These are phyloP conservation scores for Trametes pubescens DNA, from an alignment of 1,284 basidiomycete species.

Conservation along the genomic window DNA sequence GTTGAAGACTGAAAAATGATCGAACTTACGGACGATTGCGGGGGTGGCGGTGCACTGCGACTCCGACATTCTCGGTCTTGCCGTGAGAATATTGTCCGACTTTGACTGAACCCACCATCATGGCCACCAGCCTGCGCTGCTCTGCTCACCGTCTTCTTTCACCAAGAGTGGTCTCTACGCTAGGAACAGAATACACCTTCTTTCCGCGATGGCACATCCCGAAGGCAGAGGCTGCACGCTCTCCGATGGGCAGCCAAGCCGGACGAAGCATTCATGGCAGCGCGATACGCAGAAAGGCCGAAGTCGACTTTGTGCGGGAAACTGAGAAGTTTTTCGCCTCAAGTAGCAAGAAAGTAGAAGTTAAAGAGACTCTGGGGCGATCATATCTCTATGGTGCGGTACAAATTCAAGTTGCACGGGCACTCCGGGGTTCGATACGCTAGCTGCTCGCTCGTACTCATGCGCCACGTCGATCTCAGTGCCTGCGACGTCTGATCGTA, in stretches of 20 bases:
- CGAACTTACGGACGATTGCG: neutral
- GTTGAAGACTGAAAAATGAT: neutral
- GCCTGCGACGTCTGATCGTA: conserved; percentile 79
- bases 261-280: no score
- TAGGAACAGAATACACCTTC: neutral
- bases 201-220: neutral
- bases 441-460: neutral
- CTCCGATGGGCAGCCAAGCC: neutral
- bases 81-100: no score
- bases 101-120: neutral
- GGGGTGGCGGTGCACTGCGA: conserved; percentile 7
- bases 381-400: conserved; percentile 68
- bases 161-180: neutral
- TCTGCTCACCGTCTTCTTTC: neutral
- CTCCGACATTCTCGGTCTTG: neutral
- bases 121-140: neutral
- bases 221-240: neutral
- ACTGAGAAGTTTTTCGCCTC: neutral
- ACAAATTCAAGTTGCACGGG: neutral
- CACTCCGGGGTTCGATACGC: neutral
- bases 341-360: neutral
- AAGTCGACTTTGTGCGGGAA: neutral
- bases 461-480: conserved; percentile 49
- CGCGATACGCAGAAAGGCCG: neutral
- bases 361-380: conserved; percentile 47